Percentiles rank a stretch among this genome's conserved stretches.
These are phyloP conservation scores for Porcisia deanei DNA, from an alignment of 208 protist species.

Conservation along the genomic window DNA sequence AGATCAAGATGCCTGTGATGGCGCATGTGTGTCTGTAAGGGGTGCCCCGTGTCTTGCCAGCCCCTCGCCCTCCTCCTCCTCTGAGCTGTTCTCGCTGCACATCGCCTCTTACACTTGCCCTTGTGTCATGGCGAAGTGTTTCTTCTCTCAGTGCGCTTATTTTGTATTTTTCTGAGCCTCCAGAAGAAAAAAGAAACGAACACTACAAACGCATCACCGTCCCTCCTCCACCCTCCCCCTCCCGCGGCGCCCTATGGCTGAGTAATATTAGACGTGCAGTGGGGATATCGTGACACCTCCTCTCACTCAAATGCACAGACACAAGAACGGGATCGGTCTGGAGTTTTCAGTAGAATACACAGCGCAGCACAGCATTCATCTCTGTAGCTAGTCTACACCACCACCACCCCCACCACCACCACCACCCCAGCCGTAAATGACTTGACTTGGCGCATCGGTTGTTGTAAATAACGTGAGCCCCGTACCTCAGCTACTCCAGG, in stretches of 20 bases:
- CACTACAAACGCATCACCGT: background rate
- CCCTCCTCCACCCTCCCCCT: background rate
- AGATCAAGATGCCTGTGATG: background rate
- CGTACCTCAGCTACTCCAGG: background rate
- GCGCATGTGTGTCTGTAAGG: background rate
- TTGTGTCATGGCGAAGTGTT: background rate
- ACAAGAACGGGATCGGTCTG: background rate
- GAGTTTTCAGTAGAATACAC: background rate
- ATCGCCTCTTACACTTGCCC: background rate
- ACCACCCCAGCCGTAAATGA: background rate
- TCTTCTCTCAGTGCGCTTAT: background rate
- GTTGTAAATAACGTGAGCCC: no score
- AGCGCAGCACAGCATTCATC: background rate
- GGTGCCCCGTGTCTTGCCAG: background rate
- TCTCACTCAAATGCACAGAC: background rate
- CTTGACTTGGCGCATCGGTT: background rate
- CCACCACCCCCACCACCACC: background rate
- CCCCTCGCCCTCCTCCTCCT: background rate
- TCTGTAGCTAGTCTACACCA: background rate
- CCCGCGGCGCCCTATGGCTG: background rate
- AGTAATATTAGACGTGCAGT: background rate
- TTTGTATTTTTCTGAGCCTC: background rate
- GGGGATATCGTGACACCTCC: background rate
- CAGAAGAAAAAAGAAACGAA: background rate
- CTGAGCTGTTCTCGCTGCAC: background rate